Base-by-base conservation (phyloP, 768 basidiomycete species). In the Solioccasus polychromus region DNA sequence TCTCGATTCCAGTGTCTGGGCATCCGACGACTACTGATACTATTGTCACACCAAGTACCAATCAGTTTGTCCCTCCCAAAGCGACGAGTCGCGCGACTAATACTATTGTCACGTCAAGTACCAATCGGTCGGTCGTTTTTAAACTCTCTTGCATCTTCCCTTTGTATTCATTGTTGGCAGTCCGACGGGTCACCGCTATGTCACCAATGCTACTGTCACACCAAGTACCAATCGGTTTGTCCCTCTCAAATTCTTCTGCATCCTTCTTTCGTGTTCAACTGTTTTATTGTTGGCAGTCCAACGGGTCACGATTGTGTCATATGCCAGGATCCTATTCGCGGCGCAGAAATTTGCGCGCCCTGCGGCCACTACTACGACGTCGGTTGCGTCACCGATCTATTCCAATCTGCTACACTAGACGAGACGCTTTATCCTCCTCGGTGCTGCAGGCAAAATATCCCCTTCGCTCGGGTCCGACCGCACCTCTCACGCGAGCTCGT, bases 361-460 rank as follows among this genome's bases (percentile, higher is more conserved):
- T 73, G 71, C 40, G 59, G 62, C 20, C 68, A 74, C 47, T 50
- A 50, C 45, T 71, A 70, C 44, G 70, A 70, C 41, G 45, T 51
- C 10, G 52, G 2, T n/a, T 74, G 72, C 49, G 9, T 64, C 23
- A 56, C 58, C 3, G 52, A 63, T 28, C 61, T 74, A 37, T 69
- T 72, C 58, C 47, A 64, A 41, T 47, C 60, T 12, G 60, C 71
- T 1, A 63, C 57, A 5, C 51, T 45, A 17, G 73, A 74, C 51
- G 73, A 73, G 46, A 55, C 64, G 1, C 62, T 74, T 23, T 71
- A 61, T 50, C 72, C 71, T 4, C 71, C 72, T 24, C 63, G 65
- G 20, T 73, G 72, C 49, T 73, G 72, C 48, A 50, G 61, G 25
- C 54, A 54, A 24, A 47, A 48, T 8, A 68, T 74, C 18, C 51